Evolutionary conservation across 495 filamentous ascomycete genomes (phyloP).

Genomic region (Penicillium crystallinum): DNA sequence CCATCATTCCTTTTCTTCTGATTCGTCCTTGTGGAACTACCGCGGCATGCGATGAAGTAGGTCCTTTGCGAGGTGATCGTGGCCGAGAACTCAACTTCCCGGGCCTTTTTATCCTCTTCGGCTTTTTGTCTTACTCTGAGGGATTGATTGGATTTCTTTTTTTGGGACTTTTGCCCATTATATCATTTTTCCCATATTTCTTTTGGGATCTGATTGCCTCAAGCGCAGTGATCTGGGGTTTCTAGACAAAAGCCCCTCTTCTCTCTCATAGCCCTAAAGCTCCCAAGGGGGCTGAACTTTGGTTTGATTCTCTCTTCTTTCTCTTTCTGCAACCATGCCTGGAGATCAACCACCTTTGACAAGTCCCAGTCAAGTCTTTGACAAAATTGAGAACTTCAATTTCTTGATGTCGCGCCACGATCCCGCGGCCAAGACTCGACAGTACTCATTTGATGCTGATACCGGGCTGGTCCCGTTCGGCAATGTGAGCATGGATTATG

Average conservation of each 20-base stretch:
- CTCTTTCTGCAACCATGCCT: constrained; percentile 24
- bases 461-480: constrained; percentile 33
- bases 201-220: constrained; percentile 5
- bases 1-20: constrained; percentile 2
- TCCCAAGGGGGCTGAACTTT: not conserved
- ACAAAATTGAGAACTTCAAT: constrained; percentile 43
- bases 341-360: constrained; percentile 34
- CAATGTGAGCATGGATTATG: constrained; percentile 42
- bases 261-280: constrained; percentile 10
- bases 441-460: constrained; percentile 43
- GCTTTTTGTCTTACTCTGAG: not conserved
- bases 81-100: constrained; percentile 5
- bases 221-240: constrained; percentile 23
- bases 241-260: not conserved
- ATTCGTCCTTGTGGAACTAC: constrained; percentile 7
- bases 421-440: constrained; percentile 33
- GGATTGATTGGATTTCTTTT: not conserved
- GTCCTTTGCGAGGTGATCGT: not conserved
- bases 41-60: constrained; percentile 2
- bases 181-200: constrained; percentile 7
- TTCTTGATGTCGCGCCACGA: constrained; percentile 39
- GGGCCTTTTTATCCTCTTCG: not conserved
- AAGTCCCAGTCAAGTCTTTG: constrained; percentile 23
- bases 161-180: constrained; percentile 4
- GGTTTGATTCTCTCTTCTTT: constrained; percentile 2